Conservation (phyloP, 1,284 basidiomycete species). For the Ustilago sp. region DNA sequence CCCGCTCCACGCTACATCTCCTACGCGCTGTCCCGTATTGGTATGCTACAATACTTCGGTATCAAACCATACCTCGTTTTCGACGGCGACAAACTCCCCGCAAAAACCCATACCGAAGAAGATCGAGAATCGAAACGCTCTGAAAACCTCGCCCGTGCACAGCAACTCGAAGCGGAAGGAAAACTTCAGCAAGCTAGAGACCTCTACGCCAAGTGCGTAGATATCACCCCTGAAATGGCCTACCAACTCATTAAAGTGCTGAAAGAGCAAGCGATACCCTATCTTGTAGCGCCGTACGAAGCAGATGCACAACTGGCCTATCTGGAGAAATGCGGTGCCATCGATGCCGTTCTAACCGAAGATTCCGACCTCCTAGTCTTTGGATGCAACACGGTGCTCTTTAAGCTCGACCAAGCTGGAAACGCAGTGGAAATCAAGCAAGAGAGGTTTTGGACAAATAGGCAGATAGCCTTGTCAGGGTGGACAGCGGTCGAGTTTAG, state of each 20-base stretch:
- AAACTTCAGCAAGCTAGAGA: conserved; percentile 85
- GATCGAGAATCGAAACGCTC: conserved; percentile 78
- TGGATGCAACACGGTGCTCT: conserved; percentile 79
- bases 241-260: conserved; percentile 93
- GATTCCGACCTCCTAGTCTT: conserved; percentile 98
- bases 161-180: conserved; percentile 80
- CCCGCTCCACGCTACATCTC: conserved; percentile 88
- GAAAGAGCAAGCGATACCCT: conserved; percentile 69
- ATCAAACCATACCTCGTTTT: conserved; percentile 94
- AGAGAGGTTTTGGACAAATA: conserved; percentile 79
- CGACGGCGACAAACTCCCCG: conserved; percentile 93
- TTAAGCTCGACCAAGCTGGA: conserved; percentile 71
- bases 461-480: conserved; percentile 81
- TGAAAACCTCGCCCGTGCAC: conserved; percentile 77
- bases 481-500: conserved; percentile 93
- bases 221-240: conserved; percentile 97
- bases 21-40: conserved; percentile 91
- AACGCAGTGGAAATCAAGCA: conserved; percentile 85
- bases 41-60: conserved; percentile 84
- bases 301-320: conserved; percentile 97
- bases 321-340: conserved; percentile 83
- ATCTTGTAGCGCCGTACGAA: conserved; percentile 97
- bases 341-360: conserved; percentile 95
- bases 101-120: conserved; percentile 89
- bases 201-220: conserved; percentile 88